Evolutionary conservation across 306 rosid species (phyloP).

Genomic region (Lathyrus sativus): DNA sequence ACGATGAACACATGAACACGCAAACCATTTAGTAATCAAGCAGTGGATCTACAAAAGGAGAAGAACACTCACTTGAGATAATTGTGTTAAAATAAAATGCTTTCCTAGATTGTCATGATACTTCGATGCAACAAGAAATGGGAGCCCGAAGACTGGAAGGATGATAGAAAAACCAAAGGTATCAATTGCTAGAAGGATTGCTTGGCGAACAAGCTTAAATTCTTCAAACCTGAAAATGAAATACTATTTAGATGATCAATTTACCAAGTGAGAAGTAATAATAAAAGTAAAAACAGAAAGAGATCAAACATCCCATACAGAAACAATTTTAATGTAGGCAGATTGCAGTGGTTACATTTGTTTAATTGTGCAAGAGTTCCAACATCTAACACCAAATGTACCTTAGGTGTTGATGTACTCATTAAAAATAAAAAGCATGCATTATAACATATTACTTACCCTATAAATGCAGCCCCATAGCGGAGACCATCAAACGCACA

Average conservation of each 20-base stretch:
- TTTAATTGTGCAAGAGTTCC: constrained; percentile 10
- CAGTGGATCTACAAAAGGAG: constrained; percentile 13
- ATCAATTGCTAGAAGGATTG: constrained; percentile 80
- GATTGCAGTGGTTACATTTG: constrained; percentile 17
- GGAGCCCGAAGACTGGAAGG: constrained; percentile 84
- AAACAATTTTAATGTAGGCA: constrained; percentile 10
- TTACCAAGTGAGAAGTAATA: constrained; percentile 11
- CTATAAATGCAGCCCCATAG: constrained; percentile 95
- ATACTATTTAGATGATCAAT: constrained; percentile 30
- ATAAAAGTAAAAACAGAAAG: constrained; percentile 9
- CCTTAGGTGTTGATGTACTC: constrained; percentile 21
- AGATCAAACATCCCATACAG: not conserved
- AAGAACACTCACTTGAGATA: constrained; percentile 70
- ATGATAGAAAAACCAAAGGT: constrained; percentile 90
- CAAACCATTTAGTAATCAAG: constrained; percentile 34
- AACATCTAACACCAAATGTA: constrained; percentile 13
- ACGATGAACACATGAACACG: constrained; percentile 27
- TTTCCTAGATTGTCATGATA: constrained; percentile 44
- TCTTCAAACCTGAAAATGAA: constrained; percentile 84
- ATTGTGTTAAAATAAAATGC: constrained; percentile 46
- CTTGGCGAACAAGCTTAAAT: constrained; percentile 80
- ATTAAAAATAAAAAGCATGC: constrained; percentile 1
- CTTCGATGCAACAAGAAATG: constrained; percentile 63
- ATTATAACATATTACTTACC: constrained; percentile 51
- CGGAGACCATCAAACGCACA: constrained; percentile 99